A percentile compares a stretch with the other conserved stretches of the same genome.
phyloP scores from a whole-genome alignment of 208 protist genomes.

The Trypanosomatidae sp. region DNA sequence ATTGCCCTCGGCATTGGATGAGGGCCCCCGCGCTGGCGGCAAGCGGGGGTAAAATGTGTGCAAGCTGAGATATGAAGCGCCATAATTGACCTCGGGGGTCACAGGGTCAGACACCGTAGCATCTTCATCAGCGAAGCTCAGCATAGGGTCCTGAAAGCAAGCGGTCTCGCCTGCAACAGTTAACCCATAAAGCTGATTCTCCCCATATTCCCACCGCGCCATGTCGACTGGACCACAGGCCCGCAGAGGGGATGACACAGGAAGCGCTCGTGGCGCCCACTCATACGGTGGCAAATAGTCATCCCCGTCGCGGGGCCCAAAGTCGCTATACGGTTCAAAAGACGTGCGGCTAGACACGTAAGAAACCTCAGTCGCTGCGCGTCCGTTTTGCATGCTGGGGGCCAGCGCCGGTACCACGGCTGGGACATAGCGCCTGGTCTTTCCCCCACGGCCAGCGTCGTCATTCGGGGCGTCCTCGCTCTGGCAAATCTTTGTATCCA shows the following conservation, averaged over 20 bases:
- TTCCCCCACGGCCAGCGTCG: neutral
- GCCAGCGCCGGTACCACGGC: neutral
- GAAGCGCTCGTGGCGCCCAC: slow-evolving; percentile 24
- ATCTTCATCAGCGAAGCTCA: neutral
- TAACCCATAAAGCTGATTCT: neutral
- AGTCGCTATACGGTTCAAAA: slow-evolving; percentile 19
- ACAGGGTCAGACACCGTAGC: neutral
- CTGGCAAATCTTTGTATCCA: neutral
- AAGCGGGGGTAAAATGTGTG: slow-evolving; percentile 18
- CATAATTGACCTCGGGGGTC: neutral
- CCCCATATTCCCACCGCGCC: neutral
- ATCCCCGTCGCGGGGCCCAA: slow-evolving; percentile 6
- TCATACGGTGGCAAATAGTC: slow-evolving; percentile 22
- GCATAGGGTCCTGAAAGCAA: slow-evolving; percentile 7
- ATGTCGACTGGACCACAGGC: neutral
- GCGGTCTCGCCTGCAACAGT: neutral
- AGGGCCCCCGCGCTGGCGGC: slow-evolving; percentile 6
- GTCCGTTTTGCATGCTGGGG: neutral
- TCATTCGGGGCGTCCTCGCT: neutral
- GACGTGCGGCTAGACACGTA: neutral
- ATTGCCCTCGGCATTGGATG: neutral
- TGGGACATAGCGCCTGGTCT: neutral
- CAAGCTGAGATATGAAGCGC: neutral
- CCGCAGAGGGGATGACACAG: slow-evolving; percentile 6
- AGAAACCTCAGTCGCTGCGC: neutral